phyloP scores from a whole-genome alignment of 495 filamentous ascomycete species.

The Penicillium mononematosum region DNA sequence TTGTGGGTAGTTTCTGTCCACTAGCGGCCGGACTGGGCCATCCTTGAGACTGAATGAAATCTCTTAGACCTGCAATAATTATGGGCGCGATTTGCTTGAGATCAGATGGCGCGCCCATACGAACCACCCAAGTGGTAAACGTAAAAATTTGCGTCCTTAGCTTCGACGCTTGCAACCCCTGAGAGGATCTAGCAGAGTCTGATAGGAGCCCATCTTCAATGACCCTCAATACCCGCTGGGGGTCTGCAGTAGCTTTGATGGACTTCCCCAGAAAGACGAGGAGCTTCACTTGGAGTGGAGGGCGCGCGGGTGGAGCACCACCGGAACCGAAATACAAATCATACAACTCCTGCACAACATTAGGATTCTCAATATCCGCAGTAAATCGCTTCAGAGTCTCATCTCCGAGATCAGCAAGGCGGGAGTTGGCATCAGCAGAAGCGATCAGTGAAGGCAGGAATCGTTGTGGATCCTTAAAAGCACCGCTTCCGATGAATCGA shows the following conservation, averaged over 20 bases:
- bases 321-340: slow-evolving; percentile 62
- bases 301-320: slow-evolving; percentile 55
- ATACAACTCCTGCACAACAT: slow-evolving; percentile 62
- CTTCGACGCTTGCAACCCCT: slow-evolving; percentile 68
- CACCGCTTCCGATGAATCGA: slow-evolving; percentile 75
- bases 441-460: slow-evolving; percentile 83
- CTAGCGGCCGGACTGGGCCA: slow-evolving; percentile 67
- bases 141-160: slow-evolving; percentile 81
- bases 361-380: slow-evolving; percentile 65
- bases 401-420: slow-evolving; percentile 75
- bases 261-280: slow-evolving; percentile 77
- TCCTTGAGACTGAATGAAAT: slow-evolving; percentile 76
- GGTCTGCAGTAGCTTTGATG: slow-evolving; percentile 60
- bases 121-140: slow-evolving; percentile 83
- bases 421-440: slow-evolving; percentile 75
- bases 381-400: slow-evolving; percentile 76
- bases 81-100: slow-evolving; percentile 63
- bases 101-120: slow-evolving; percentile 61
- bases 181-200: slow-evolving; percentile 45
- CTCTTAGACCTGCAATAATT: slow-evolving; percentile 67
- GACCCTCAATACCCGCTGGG: slow-evolving; percentile 60
- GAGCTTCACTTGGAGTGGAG: slow-evolving; percentile 72
- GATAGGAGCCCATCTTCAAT: slow-evolving; percentile 64
- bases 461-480: slow-evolving; percentile 75
- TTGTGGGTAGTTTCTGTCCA: slow-evolving; percentile 47